Base-by-base conservation (phyloP, 805 yeast species). In the Maudiozyma bulderi region DNA sequence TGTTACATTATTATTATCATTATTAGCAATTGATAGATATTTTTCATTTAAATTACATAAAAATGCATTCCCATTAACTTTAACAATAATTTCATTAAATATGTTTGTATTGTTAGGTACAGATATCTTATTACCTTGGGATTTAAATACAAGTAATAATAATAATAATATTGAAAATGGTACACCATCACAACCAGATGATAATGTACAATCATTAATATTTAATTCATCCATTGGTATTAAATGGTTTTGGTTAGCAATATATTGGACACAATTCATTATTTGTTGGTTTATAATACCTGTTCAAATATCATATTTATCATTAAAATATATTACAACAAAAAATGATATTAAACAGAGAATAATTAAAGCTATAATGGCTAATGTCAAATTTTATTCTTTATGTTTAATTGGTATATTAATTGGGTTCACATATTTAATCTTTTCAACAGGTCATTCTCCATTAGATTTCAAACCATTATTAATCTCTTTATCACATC, bases 251-350 rank as follows among this genome's bases (percentile, higher is more conserved):
- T 64, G 68, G 68, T 40, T 55, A 14, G 29, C 53, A 11, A 54
- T 64, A 5, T 65, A 64, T 47, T 62, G 65, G 66, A 40, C 53
- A 6, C 64, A 65, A 48, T 65, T 64, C 43, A 45, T 57, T 2
- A 40, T 62, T 1, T 64, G 67, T 45, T 65, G 69, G 69, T 54
- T 62, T 32, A 45, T 60, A 28, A 51, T 65, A 10, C 69, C 69
- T 6, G 59, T 62, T 3, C 45, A 60, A 45, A 61, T 65, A 26
- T 62, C 68, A n/a, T 65, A 60, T 45, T 44, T 59, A 35, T 50
- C 56, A 7, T 47, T 62, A 43, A 61, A 60, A 46, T 65, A 61
- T 50, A 53, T 57, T 3, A 52, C 54, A 15, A 53, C 61, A 6
- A 39, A 50, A 11, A 45, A 45, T n/a, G 49, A 52, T n/a, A 42